These are phyloP conservation scores for Mycena vitilis DNA, from an alignment of 768 basidiomycete genomes.

Conservation along the genomic window DNA sequence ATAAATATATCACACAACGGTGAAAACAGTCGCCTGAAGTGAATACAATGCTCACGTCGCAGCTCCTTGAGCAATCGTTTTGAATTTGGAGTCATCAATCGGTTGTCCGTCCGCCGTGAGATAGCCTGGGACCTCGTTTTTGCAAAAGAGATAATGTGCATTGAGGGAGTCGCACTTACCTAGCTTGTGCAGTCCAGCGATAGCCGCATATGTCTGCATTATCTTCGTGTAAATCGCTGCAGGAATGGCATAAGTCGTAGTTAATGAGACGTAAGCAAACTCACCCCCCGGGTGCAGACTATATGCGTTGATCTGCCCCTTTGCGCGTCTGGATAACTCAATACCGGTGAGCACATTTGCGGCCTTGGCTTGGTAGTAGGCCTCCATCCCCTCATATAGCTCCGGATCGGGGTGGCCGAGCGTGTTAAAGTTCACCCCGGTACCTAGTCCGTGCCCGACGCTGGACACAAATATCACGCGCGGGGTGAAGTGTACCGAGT, in stretches of 20 bases:
- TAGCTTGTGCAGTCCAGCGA: neutral
- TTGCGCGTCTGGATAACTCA: slow-evolving; percentile 2
- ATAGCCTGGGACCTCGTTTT: too few species aligned
- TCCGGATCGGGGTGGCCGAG: slow-evolving; percentile 2
- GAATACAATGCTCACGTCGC: slow-evolving; percentile 23
- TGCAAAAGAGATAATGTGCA: too few species aligned
- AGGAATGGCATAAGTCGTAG: too few species aligned
- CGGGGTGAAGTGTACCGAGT: neutral
- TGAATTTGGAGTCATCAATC: neutral
- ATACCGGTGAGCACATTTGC: slow-evolving; percentile 26
- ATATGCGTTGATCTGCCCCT: slow-evolving; percentile 14
- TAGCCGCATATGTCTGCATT: neutral
- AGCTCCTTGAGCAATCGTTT: neutral
- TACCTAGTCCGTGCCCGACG: neutral
- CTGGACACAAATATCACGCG: slow-evolving; percentile 17
- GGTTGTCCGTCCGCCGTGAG: neutral
- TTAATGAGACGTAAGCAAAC: neutral
- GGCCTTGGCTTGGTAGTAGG: slow-evolving; percentile 16
- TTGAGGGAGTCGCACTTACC: neutral
- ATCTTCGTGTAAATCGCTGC: neutral
- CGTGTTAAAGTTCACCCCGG: slow-evolving; percentile 10
- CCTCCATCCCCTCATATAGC: neutral
- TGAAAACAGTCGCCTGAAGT: neutral
- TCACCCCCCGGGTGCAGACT: slow-evolving; percentile 21
- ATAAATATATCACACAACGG: neutral